Evolutionary conservation across 2,329 filamentous ascomycete species (phyloP).

Genomic region (Ophiobolus disseminans): DNA sequence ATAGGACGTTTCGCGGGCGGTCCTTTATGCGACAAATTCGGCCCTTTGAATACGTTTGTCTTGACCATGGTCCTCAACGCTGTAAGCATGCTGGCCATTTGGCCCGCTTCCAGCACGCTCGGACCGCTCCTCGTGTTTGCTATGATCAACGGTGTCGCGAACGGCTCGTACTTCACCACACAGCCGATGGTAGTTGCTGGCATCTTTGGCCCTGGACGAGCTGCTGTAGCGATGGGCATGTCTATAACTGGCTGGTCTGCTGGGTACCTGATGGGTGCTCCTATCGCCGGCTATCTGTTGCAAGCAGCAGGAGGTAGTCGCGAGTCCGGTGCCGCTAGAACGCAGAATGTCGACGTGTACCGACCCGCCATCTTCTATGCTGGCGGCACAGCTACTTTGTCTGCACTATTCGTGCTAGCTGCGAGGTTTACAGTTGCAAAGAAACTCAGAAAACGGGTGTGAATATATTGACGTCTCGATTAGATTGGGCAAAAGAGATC

Average conservation of each 20-base stretch:
- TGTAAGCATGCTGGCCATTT: conserved; percentile 39
- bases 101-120: conserved; percentile 35
- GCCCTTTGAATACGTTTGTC: conserved; percentile 42
- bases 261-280: conserved; percentile 38
- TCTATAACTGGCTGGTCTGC: conserved; percentile 35
- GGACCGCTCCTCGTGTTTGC: conserved; percentile 37
- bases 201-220: conserved; percentile 37
- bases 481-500: too few relatives aligned
- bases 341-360: conserved; percentile 29
- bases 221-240: conserved; percentile 38
- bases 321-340: conserved; percentile 2
- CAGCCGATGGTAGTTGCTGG: conserved; percentile 38
- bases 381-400: conserved; percentile 30
- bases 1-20: conserved; percentile 36
- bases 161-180: conserved; percentile 38
- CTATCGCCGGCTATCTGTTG: conserved; percentile 36
- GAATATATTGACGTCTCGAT: background rate
- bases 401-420: conserved; percentile 28
- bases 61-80: conserved; percentile 36
- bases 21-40: conserved; percentile 37
- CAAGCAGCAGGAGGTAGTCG: conserved; percentile 36
- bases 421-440: conserved; percentile 29
- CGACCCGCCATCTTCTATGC: conserved; percentile 43
- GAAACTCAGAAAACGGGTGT: conserved; percentile 28
- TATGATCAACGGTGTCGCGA: conserved; percentile 38